phyloP scores from a whole-genome alignment of 768 basidiomycete species.

The Kondoa subrosea region DNA sequence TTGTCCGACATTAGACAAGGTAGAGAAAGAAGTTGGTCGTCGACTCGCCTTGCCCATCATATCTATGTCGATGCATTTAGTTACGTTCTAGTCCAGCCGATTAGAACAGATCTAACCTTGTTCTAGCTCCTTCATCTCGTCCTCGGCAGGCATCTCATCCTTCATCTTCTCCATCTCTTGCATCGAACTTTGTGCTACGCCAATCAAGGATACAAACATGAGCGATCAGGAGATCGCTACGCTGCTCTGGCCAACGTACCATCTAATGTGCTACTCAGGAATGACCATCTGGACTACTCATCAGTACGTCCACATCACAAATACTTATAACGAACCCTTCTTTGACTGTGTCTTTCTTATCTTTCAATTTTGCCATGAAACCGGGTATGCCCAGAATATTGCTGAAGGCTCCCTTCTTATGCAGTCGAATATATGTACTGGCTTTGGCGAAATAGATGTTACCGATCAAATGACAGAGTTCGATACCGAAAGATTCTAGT shows the following conservation, averaged over 20 bases:
- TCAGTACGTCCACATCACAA: not conserved
- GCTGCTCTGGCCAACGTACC: too few relatives aligned
- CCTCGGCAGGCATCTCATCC: conserved; percentile 61
- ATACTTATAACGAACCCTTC: conserved; percentile 41
- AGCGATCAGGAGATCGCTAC: too few relatives aligned
- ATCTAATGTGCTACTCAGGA: conserved; percentile 81
- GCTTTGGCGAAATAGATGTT: conserved; percentile 73
- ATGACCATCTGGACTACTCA: conserved; percentile 45
- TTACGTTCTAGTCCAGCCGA: too few relatives aligned
- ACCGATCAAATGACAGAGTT: conserved; percentile 28
- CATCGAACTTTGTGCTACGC: too few relatives aligned
- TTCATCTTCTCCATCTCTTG: conserved; percentile 83
- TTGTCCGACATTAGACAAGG: not conserved
- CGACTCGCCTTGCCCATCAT: conserved; percentile 64
- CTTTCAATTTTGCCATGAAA: conserved; percentile 83
- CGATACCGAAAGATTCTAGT: conserved; percentile 85
- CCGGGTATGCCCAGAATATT: conserved; percentile 40
- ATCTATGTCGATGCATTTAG: too few relatives aligned
- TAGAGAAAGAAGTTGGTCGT: not conserved
- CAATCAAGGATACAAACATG: too few relatives aligned
- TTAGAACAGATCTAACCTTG: too few relatives aligned
- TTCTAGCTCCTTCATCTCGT: conserved; percentile 67
- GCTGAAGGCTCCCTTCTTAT: conserved; percentile 62
- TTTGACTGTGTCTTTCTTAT: conserved; percentile 51
- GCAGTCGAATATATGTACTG: conserved; percentile 73